Percentiles rank a stretch among this genome's conserved stretches.
Conservation (phyloP, 352 stramenopile genomes). For the Phytophthora megakarya region DNA sequence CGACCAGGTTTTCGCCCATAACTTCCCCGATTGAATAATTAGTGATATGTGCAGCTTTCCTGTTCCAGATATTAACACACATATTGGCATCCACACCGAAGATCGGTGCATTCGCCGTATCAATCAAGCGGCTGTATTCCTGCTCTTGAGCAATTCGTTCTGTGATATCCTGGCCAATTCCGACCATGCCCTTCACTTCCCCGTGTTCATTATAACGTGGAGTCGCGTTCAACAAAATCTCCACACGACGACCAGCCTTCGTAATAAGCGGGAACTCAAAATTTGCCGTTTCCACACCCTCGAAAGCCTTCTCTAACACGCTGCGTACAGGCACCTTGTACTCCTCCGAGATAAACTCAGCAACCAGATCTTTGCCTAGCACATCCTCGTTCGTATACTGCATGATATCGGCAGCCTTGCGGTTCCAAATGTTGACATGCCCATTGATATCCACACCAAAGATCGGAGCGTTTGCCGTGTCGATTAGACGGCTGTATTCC, state of each 20-base stretch:
- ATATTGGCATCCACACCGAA: slow-evolving; percentile 58
- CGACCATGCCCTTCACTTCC: slow-evolving; percentile 74
- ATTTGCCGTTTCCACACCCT: slow-evolving; percentile 45
- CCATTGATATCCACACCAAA: slow-evolving; percentile 69
- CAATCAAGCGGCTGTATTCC: no score
- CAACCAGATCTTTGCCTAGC: slow-evolving; percentile 73
- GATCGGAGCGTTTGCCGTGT: slow-evolving; percentile 73
- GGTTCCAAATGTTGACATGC: slow-evolving; percentile 82
- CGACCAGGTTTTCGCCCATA: slow-evolving; percentile 78
- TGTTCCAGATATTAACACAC: slow-evolving; percentile 88
- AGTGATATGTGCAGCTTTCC: slow-evolving; percentile 87
- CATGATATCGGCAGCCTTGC: no score
- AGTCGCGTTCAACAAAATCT: slow-evolving; percentile 65
- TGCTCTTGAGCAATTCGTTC: no score
- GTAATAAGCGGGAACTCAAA: no score
- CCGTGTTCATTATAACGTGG: slow-evolving; percentile 65
- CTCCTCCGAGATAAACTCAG: slow-evolving; percentile 71
- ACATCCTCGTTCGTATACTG: slow-evolving; percentile 87
- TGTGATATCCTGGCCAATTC: no score
- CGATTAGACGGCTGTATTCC: slow-evolving; percentile 65
- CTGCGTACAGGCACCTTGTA: slow-evolving; percentile 39
- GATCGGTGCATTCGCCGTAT: slow-evolving; percentile 56
- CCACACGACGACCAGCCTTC: no score
- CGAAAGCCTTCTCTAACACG: slow-evolving; percentile 47
- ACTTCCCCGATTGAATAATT: slow-evolving; percentile 84